Conservation (phyloP, 257 asterid species). For the Przewalskia tangutica region DNA sequence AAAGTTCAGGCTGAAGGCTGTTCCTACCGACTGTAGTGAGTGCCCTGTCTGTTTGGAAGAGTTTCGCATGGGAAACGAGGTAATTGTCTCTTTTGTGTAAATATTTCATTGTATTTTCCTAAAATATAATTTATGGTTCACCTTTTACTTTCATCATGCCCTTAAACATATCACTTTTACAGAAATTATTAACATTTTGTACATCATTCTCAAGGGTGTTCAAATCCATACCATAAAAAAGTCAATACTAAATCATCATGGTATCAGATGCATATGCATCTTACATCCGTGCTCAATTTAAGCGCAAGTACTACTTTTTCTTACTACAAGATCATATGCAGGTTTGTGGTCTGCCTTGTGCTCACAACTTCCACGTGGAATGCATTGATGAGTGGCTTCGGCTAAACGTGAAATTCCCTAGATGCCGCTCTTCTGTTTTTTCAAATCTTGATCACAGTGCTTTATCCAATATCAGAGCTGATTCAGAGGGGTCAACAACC, state of each 20-base stretch:
- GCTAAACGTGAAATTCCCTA: conserved; percentile 79
- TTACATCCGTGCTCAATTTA: not conserved
- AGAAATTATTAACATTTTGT: not conserved
- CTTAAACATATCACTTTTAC: not conserved
- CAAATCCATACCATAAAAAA: not conserved
- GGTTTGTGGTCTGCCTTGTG: conserved; percentile 98
- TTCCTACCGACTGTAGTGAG: conserved; percentile 72
- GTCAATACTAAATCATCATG: not conserved
- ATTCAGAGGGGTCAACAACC: conserved; percentile 41
- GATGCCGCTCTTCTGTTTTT: conserved; percentile 92
- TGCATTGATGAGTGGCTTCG: conserved; percentile 38
- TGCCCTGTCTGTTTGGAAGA: conserved; percentile 79
- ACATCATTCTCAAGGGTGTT: not conserved
- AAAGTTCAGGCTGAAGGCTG: conserved; percentile 62
- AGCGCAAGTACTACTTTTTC: not conserved
- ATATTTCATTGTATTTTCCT: not conserved
- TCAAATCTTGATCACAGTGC: conserved; percentile 94
- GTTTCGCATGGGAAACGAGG: conserved; percentile 67
- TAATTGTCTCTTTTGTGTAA: not conserved
- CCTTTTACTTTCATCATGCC: not conserved
- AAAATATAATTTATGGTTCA: not conserved
- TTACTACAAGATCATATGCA: conserved; percentile 19
- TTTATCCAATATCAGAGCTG: conserved; percentile 59
- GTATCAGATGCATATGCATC: not conserved
- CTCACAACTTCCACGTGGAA: conserved; percentile 94